Base-by-base conservation (phyloP, 2,329 filamentous ascomycete genomes). In the Ascochyta lentis region DNA sequence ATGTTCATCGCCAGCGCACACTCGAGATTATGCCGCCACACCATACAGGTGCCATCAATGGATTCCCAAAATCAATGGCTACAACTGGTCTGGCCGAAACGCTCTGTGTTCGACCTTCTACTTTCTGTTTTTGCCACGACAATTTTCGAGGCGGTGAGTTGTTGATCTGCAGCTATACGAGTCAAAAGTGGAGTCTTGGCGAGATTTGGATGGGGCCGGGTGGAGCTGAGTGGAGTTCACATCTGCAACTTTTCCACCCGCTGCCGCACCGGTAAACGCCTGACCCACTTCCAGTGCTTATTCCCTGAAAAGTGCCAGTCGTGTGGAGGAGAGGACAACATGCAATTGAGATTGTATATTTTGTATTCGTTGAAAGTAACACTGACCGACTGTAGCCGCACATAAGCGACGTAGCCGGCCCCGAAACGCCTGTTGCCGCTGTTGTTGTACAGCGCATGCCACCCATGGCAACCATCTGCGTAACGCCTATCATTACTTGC, bases 401-500 rank as follows among this genome's bases (percentile, higher is more conserved):
- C 39, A 49, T 40, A 53, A 38, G 50, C 50, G 38, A 44, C 22
- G 0, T 23, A 24, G 22, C 33, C 48, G 35, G 31, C 39, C 15
- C 31, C 12, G 6, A 38, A 62, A 64, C 63, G 53, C 61, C 59
- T 35, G 45, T 27, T 15, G 43, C 39, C 51, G 56, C 50, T 54
- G 23, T 56, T 26, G 3, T 19, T 43, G 37, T 46, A 31, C 42
- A 58, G 54, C 56, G 41, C 39, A 40, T 61, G 50, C 49, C 29
- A 49, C 26, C 22, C 47, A 49, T 24, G 51, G 57, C 42, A 47
- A 3, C 24, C 42, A 13, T 46, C 40, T 39, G 15, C 26, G 16
- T 34, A 51, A 51, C 62, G 41, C 60, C 62, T 54, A 47, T 59
- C 49, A 54, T 58, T 63, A 63, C 46, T 48, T 26, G 41, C 54